phyloP scores from a whole-genome alignment of 2,329 filamentous ascomycete genomes.

The Elsinoe fawcettii region DNA sequence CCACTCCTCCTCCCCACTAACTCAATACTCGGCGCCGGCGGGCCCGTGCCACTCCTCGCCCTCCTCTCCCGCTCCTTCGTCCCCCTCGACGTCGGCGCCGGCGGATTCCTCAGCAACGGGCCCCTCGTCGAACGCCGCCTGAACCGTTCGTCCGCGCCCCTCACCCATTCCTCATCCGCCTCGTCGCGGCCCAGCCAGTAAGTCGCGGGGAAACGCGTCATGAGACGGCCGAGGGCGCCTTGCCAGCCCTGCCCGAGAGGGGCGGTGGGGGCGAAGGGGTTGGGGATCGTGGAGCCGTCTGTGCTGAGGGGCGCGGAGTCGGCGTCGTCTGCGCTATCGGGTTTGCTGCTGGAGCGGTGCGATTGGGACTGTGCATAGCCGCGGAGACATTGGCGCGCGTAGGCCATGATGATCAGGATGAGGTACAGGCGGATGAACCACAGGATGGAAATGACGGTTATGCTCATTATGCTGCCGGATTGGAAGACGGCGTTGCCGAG shows the following conservation, averaged over 20 bases:
- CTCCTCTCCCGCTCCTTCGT: constrained; percentile 52
- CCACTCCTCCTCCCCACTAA: neutral
- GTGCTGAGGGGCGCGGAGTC: constrained; percentile 28
- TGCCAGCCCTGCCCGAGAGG: constrained; percentile 73
- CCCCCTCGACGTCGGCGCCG: constrained; percentile 25
- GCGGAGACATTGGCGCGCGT: constrained; percentile 67
- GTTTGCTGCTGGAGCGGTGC: constrained; percentile 44
- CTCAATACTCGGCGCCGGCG: constrained; percentile 32
- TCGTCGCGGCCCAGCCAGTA: constrained; percentile 72
- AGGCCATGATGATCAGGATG: constrained; percentile 72
- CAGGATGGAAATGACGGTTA: constrained; percentile 65
- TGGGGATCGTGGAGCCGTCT: constrained; percentile 40
- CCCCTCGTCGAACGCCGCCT: constrained; percentile 34
- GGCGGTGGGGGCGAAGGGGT: constrained; percentile 61
- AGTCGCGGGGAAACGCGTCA: constrained; percentile 63
- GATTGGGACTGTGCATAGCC: constrained; percentile 26
- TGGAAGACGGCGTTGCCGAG: constrained; percentile 59
- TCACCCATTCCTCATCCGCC: constrained; percentile 59
- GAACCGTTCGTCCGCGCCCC: constrained; percentile 54
- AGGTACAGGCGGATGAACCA: constrained; percentile 77
- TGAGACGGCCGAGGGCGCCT: constrained; percentile 67
- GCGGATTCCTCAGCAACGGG: constrained; percentile 21
- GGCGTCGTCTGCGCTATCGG: constrained; percentile 34
- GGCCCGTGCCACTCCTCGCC: constrained; percentile 55
- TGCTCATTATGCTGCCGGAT: constrained; percentile 63